Base-by-base conservation (phyloP, 164 flowering plant species). In the Macadamia tetraphylla region DNA sequence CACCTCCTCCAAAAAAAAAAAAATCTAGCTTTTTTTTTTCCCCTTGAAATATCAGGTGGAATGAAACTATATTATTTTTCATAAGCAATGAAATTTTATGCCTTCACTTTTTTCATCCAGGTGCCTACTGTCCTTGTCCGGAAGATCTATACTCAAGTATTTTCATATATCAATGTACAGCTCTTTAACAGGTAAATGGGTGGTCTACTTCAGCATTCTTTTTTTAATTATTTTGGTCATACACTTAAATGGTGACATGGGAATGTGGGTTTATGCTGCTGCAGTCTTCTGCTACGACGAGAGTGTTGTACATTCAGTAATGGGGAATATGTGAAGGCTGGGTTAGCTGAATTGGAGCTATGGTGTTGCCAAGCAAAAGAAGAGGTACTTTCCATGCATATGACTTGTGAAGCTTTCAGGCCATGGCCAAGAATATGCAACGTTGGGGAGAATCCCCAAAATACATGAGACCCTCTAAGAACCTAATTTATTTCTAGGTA, bases 321-420 rank as follows among this genome's bases (percentile, higher is more conserved):
- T 73, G 97, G 97, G n/a, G 93, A 94, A 69, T 85, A 84, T 80
- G 87, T 94, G 44, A 89, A 94, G 74, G 69, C 91, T 43, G 98
- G 96, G 43, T 82, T 94, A 67, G 92, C 76, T 76, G 91, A 88
- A 74, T 66, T 91, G 74, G 94, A 91, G 72, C 67, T 79, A 59
- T 94, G 98, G 98, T 89, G 94, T 76, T 67, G 74, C 59, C 80
- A 80, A 75, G 89, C 89, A 59, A 86, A 80, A 73, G 88, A 82
- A 70, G 94, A 85, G 88, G 92, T 88, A 75, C 59, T 6, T 61
- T 46, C 42, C 31, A 52, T 63, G 65, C 10, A 31, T 56, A 6
- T 44, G 60, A 18, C 15, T 59, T 1, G 6, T 29, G 32, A 46
- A 4, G 12, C 13, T 40, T 44, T 14, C 44, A 62, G 9, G 3